phyloP scores from a whole-genome alignment of 495 filamentous ascomycete species.

The Apodospora peruviana region DNA sequence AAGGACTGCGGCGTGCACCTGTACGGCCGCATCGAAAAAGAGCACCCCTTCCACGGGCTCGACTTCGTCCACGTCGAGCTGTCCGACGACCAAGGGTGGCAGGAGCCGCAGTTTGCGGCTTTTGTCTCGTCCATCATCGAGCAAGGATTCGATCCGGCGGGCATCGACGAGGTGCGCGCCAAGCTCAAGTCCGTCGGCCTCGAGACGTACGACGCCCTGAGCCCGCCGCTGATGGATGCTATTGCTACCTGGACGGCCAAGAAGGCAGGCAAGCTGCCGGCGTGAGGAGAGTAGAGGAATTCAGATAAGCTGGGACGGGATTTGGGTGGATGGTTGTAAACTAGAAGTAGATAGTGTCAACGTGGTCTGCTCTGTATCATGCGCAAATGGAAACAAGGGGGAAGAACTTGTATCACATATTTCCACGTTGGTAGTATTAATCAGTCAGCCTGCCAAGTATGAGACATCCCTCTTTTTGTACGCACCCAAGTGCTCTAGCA shows the following conservation, averaged over 20 bases:
- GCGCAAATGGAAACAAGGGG: too few relatives aligned
- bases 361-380: too few relatives aligned
- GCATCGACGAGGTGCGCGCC: conserved; percentile 44
- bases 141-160: conserved; percentile 50
- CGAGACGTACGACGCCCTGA: conserved; percentile 51
- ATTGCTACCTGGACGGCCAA: conserved; percentile 51
- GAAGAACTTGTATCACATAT: too few relatives aligned
- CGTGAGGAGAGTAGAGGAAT: too few relatives aligned
- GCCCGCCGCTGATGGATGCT: conserved; percentile 52
- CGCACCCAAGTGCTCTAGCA: too few relatives aligned
- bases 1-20: conserved; percentile 49
- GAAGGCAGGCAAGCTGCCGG: conserved; percentile 30
- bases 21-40: conserved; percentile 54
- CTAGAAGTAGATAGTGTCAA: too few relatives aligned
- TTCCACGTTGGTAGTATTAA: too few relatives aligned
- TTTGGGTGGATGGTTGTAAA: too few relatives aligned
- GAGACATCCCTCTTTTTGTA: too few relatives aligned
- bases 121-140: conserved; percentile 58
- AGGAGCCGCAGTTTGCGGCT: conserved; percentile 58
- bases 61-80: conserved; percentile 59
- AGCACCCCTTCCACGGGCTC: conserved; percentile 57
- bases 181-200: conserved; percentile 45
- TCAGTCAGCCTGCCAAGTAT: too few relatives aligned
- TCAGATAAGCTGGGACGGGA: too few relatives aligned
- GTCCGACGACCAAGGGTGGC: conserved; percentile 51